phyloP scores from a whole-genome alignment of 768 basidiomycete genomes.

The Rhodotorula babjevae region DNA sequence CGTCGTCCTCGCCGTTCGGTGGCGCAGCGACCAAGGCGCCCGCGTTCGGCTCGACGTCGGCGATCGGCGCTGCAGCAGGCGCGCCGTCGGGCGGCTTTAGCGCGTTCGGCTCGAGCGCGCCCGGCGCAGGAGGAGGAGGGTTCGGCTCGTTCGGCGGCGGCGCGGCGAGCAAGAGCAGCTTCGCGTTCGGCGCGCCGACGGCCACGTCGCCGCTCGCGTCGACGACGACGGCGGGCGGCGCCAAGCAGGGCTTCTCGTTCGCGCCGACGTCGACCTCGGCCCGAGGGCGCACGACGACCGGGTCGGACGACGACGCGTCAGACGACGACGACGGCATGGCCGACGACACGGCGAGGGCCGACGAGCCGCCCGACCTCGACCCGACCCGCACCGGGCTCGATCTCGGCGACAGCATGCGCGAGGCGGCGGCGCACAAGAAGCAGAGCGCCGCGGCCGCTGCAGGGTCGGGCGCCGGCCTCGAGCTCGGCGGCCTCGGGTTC shows the following conservation, averaged over 20 bases:
- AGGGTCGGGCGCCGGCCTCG: not conserved
- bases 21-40: not conserved
- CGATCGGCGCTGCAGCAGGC: not conserved
- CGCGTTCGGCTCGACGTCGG: not conserved
- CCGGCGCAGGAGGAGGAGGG: not conserved
- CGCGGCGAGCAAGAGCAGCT: not conserved
- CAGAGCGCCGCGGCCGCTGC: not conserved
- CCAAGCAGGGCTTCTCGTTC: slow-evolving; percentile 2
- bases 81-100: slow-evolving; percentile 3
- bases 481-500: slow-evolving; percentile 26
- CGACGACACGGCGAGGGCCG: slow-evolving; percentile 1
- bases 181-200: slow-evolving; percentile 5
- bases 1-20: not conserved
- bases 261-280: not conserved
- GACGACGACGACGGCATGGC: slow-evolving; percentile 3
- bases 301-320: slow-evolving; percentile 18
- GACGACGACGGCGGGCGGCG: not conserved
- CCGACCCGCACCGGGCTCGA: slow-evolving; percentile 28
- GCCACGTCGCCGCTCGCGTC: not conserved
- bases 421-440: slow-evolving; percentile 1
- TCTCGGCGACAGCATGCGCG: slow-evolving; percentile 13
- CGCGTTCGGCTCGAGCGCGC: slow-evolving; percentile 4
- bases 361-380: slow-evolving; percentile 39
- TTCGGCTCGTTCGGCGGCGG: not conserved
- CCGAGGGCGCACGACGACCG: not conserved